Conservation (phyloP, 768 basidiomycete species). For the Scleroderma citrinum region DNA sequence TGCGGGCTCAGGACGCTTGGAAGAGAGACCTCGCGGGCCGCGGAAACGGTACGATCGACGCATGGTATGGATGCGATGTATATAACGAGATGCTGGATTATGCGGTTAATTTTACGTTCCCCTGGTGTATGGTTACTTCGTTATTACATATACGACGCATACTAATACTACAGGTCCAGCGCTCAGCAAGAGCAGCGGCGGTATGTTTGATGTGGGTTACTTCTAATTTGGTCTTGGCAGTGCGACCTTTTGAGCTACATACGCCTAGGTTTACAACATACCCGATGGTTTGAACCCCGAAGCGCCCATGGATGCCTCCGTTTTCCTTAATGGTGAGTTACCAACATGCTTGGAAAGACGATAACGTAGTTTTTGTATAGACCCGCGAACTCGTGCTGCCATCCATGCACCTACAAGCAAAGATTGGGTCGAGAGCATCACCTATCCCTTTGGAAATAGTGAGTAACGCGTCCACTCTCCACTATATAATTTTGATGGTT, state of each 20-base stretch:
- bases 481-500: background rate
- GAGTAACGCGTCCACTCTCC: constrained; percentile 3
- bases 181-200: constrained; percentile 19
- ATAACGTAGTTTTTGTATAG: constrained; percentile 23
- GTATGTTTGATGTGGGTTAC: constrained; percentile 34
- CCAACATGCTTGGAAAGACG: background rate
- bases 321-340: constrained; percentile 58
- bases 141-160: background rate
- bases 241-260: background rate
- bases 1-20: constrained; percentile 20
- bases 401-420: constrained; percentile 64
- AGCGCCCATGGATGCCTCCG: constrained; percentile 41
- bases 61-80: constrained; percentile 63
- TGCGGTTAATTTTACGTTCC: constrained; percentile 64
- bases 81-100: constrained; percentile 66
- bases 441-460: constrained; percentile 33
- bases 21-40: constrained; percentile 46
- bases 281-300: constrained; percentile 52
- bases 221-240: background rate
- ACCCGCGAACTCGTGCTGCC: constrained; percentile 49
- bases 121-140: constrained; percentile 39
- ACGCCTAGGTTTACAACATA: constrained; percentile 45
- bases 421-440: constrained; percentile 33
- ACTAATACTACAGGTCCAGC: constrained; percentile 8
- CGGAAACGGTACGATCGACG: constrained; percentile 50